phyloP scores from a whole-genome alignment of 2,329 filamentous ascomycete genomes.

The Coleophoma crateriformis region DNA sequence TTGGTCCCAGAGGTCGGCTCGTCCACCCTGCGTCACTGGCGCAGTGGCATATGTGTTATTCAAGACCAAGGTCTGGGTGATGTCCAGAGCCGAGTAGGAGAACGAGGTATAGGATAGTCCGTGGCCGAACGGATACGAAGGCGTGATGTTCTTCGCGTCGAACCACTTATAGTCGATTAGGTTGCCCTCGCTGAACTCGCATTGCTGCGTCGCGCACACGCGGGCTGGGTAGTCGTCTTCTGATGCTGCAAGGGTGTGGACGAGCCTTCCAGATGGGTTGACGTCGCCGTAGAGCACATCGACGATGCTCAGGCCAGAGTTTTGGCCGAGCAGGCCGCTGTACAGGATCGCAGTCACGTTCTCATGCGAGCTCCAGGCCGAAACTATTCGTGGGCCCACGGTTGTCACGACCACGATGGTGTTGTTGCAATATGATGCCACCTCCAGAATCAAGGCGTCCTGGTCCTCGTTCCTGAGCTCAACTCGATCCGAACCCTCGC shows the following conservation, averaged over 20 bases:
- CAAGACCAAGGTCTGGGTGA: constrained; percentile 52
- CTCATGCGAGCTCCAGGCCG: constrained; percentile 63
- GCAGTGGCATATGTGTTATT: background rate
- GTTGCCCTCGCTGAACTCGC: constrained; percentile 39
- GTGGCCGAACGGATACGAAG: constrained; percentile 30
- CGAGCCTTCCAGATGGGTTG: constrained; percentile 39
- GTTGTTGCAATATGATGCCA: constrained; percentile 72
- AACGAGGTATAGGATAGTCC: constrained; percentile 51
- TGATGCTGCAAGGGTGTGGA: constrained; percentile 61
- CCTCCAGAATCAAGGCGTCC: constrained; percentile 72
- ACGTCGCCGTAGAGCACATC: constrained; percentile 54
- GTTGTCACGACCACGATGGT: constrained; percentile 87
- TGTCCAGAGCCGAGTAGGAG: constrained; percentile 36
- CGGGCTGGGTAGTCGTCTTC: no score
- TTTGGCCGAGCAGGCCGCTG: constrained; percentile 75
- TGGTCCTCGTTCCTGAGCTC: constrained; percentile 58
- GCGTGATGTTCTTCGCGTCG: constrained; percentile 27
- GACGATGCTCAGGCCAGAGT: constrained; percentile 67
- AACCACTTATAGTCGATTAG: constrained; percentile 47
- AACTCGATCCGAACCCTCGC: constrained; percentile 67
- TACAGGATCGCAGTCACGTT: constrained; percentile 79
- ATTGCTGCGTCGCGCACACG: constrained; percentile 31
- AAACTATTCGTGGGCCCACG: constrained; percentile 71
- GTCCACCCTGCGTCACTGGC: constrained; percentile 32
- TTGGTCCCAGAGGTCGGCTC: constrained; percentile 46